A percentile compares a stretch with the other conserved stretches of the same genome.
Conservation (phyloP, 225 moss, liverwort and hornwort species). For the Straminergon stramineum region DNA sequence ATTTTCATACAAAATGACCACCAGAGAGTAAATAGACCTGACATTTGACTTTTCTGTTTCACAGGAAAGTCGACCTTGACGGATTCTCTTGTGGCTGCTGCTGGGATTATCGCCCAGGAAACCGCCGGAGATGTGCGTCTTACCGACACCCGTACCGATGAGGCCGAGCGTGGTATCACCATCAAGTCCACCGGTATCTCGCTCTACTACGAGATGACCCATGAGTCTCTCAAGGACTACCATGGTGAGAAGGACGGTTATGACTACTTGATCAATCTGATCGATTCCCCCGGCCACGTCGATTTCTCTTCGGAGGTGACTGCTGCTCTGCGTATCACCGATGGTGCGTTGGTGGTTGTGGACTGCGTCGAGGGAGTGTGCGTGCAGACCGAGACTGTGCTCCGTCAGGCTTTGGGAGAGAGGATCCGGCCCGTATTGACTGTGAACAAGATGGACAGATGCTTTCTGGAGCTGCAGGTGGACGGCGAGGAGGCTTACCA, state of each 20-base stretch:
- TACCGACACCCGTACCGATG: constrained; percentile 45
- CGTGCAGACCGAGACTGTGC: constrained; percentile 41
- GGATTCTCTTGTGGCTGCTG: constrained; percentile 48
- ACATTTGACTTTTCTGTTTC: not conserved
- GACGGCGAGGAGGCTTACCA: constrained; percentile 33
- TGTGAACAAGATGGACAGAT: constrained; percentile 72
- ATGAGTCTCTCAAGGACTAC: constrained; percentile 26
- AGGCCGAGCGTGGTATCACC: constrained; percentile 57
- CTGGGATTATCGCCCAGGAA: constrained; percentile 56
- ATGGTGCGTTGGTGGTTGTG: constrained; percentile 47
- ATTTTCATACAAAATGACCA: not conserved
- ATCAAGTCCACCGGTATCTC: constrained; percentile 64
- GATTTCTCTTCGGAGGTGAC: constrained; percentile 58
- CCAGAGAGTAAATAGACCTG: not conserved
- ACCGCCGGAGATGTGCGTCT: constrained; percentile 49
- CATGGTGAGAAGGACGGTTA: constrained; percentile 45
- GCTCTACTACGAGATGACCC: constrained; percentile 44
- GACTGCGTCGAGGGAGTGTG: constrained; percentile 47
- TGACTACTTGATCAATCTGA: constrained; percentile 44
- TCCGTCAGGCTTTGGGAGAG: constrained; percentile 43
- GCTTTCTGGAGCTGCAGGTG: constrained; percentile 54
- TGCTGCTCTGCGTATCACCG: constrained; percentile 31
- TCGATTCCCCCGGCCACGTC: constrained; percentile 36
- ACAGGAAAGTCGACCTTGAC: constrained; percentile 50
- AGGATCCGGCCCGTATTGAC: constrained; percentile 44